Percentiles rank a stretch among this genome's conserved stretches.
Conservation (phyloP, 2,329 filamentous ascomycete genomes). For the Alternaria consortialis region DNA sequence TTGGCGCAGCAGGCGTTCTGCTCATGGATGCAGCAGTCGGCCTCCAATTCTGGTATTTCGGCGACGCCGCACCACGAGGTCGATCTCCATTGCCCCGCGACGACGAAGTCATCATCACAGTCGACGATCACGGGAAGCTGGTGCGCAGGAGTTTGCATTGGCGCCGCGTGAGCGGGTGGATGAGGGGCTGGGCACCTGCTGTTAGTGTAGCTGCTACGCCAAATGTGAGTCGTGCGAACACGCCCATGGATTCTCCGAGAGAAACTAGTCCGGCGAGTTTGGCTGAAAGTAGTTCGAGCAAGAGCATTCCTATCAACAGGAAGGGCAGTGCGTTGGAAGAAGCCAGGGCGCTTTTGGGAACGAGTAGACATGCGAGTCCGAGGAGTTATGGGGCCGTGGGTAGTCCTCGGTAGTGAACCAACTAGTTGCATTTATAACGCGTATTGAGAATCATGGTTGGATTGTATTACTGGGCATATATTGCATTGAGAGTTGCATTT, state of each 20-base stretch:
- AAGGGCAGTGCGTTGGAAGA: conserved; percentile 43
- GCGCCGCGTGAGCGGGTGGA: conserved; percentile 69
- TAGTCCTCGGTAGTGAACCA: conserved; percentile 16
- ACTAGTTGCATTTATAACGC: background rate
- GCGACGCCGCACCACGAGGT: conserved; percentile 49
- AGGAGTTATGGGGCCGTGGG: conserved; percentile 44
- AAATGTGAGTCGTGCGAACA: conserved; percentile 37
- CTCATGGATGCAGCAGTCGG: conserved; percentile 69
- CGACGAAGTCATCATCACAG: conserved; percentile 59
- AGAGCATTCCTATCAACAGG: conserved; percentile 38
- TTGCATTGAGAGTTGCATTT: background rate
- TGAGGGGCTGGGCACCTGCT: conserved; percentile 71
- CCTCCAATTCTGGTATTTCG: conserved; percentile 69
- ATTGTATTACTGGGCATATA: background rate
- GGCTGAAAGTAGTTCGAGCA: conserved; percentile 13
- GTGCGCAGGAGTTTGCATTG: conserved; percentile 59
- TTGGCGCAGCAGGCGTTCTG: conserved; percentile 71
- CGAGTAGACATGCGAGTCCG: conserved; percentile 45
- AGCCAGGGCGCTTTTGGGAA: conserved; percentile 48
- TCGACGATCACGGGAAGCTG: conserved; percentile 45
- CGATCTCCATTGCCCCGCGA: conserved; percentile 35
- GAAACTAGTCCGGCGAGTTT: conserved; percentile 24
- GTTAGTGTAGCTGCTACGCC: conserved; percentile 53
- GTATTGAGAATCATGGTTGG: background rate
- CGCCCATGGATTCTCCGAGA: conserved; percentile 37